These are phyloP conservation scores for Candida incommunis DNA, from an alignment of 805 yeast species.

Conservation along the genomic window DNA sequence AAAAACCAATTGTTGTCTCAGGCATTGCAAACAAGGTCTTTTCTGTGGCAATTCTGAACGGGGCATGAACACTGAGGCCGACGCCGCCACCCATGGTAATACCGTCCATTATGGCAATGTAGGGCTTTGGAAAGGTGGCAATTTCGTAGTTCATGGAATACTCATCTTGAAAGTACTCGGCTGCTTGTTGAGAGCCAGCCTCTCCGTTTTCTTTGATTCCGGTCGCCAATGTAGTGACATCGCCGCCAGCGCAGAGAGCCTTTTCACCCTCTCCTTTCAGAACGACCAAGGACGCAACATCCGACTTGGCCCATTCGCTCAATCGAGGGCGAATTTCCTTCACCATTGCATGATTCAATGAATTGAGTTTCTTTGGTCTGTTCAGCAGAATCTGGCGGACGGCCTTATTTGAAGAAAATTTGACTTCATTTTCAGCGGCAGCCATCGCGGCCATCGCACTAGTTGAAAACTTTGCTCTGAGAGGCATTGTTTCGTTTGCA, in stretches of 20 bases:
- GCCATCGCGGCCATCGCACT: background rate
- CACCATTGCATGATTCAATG: slow-evolving; percentile 68
- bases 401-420: slow-evolving; percentile 45
- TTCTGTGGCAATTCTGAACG: slow-evolving; percentile 90
- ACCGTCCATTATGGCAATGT: slow-evolving; percentile 78
- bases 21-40: slow-evolving; percentile 93
- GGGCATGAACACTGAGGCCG: slow-evolving; percentile 79
- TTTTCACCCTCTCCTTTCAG: slow-evolving; percentile 47
- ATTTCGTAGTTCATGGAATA: slow-evolving; percentile 68
- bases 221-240: slow-evolving; percentile 64
- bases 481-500: background rate
- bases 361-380: slow-evolving; percentile 73
- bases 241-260: slow-evolving; percentile 94
- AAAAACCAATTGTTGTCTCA: slow-evolving; percentile 90
- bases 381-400: slow-evolving; percentile 66
- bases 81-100: slow-evolving; percentile 98
- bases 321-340: slow-evolving; percentile 56
- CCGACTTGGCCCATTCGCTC: slow-evolving; percentile 60
- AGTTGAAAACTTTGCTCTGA: background rate
- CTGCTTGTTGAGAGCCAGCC: slow-evolving; percentile 36
- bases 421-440: slow-evolving; percentile 32
- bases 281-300: slow-evolving; percentile 48
- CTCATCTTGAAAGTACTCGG: slow-evolving; percentile 62
- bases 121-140: slow-evolving; percentile 76
- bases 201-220: slow-evolving; percentile 20